These are phyloP conservation scores for Saposhnikovia divaricata DNA, from an alignment of 129 eudicot species.

Conservation along the genomic window DNA sequence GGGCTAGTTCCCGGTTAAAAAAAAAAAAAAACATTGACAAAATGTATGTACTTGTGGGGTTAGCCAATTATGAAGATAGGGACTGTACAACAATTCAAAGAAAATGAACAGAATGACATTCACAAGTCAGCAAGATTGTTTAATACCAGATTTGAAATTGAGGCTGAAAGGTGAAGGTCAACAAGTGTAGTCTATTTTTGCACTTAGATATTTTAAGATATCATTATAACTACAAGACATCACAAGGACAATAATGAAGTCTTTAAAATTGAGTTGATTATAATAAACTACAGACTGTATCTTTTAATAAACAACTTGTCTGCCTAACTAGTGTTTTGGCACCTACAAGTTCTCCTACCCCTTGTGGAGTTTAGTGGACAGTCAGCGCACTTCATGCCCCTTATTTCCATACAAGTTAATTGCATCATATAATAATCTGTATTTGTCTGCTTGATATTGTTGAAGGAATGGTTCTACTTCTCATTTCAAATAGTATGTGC, in stretches of 20 bases:
- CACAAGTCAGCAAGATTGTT: conserved; percentile 39
- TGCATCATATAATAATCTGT: neutral
- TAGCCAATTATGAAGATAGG: conserved; percentile 2
- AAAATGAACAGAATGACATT: conserved; percentile 27
- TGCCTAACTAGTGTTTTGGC: conserved; percentile 37
- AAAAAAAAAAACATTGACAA: neutral
- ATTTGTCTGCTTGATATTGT: neutral
- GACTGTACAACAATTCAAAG: conserved; percentile 24
- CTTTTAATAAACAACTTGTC: conserved; percentile 11
- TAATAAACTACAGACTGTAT: neutral
- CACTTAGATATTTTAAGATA: conserved; percentile 12
- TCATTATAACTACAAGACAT: neutral
- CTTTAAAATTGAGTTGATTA: neutral
- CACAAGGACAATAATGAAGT: neutral
- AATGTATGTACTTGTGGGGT: conserved; percentile 2
- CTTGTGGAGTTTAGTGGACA: conserved; percentile 44
- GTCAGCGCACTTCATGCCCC: conserved; percentile 38
- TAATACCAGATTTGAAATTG: conserved; percentile 15
- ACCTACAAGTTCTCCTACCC: conserved; percentile 36
- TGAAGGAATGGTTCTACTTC: neutral
- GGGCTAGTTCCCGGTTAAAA: no score
- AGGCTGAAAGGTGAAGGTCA: conserved; percentile 18
- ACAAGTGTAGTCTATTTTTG: conserved; percentile 14
- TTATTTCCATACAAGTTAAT: neutral
- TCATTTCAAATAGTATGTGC: neutral